Evolutionary conservation across 169 alveolate genomes (phyloP), one percentile per base, ranked within the genome.

Genomic region (Plasmodium vivax): DNA sequence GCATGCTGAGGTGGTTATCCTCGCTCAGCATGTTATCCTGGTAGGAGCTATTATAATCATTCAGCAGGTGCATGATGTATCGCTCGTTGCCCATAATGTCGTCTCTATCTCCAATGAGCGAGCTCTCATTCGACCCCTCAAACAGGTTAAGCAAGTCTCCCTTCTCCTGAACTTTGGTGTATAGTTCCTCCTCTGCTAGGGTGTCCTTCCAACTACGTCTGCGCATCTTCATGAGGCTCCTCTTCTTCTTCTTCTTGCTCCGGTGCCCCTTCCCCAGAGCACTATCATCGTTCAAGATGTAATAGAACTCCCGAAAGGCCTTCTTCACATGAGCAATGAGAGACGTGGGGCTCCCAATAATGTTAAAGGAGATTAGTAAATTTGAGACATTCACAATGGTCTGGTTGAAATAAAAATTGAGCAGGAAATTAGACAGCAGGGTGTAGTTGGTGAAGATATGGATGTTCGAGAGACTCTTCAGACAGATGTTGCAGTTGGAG

Each of bases 281-380:
- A 19, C 85, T 32, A 8, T 75, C 72, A 8, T 85, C 93, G 36
- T 45, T 85, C 30, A 85, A 27, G 1, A 85, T 85, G 56, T 75
- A 54, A 30, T 75, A 77, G 47, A 85, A 85, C 4, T 85, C 93
- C 54, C 32, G 34, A 16, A 85, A 85, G 2, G 93, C 85, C 54
- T 85, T 85, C 80, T 85, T 85, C 34, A 85, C 47, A 77, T 85
- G 93, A 1, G 93, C 93, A 27, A 85, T 68, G 14, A 85, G 45
- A 3, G 93, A 85, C 1, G 93, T 85, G 1, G 93, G 93, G 8
- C 93, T 85, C 2, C 93, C 93, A 75, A 85, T 85, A 3, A 85
- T 85, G 6, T 85, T 85, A 85, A 85, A 85, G 0, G 93, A 85
- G 2, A 85, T 85, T 9, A 85, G 23, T 19, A 85, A 16, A 32